A percentile compares a stretch with the other conserved stretches of the same genome.
phyloP scores from a whole-genome alignment of 345 rosid genomes.

The Lumnitzera racemosa region DNA sequence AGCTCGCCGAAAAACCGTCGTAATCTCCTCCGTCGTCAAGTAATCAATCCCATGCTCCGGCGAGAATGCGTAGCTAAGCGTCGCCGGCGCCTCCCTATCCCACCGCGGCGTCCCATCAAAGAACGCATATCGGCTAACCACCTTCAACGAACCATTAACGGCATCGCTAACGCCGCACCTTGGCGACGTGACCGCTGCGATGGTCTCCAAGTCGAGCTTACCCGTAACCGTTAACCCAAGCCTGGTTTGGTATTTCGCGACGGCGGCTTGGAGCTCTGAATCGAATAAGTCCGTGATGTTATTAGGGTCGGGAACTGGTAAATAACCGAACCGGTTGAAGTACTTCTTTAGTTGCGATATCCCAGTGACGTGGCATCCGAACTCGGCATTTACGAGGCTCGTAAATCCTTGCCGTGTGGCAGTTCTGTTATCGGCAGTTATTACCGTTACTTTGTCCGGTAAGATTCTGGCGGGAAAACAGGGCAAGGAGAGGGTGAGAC shows the following conservation, averaged over 20 bases:
- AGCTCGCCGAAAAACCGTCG: conserved; percentile 43
- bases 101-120: conserved; percentile 72
- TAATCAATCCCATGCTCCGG: conserved; percentile 35
- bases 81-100: conserved; percentile 33
- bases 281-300: conserved; percentile 58
- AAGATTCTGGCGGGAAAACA: conserved; percentile 7
- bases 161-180: conserved; percentile 56
- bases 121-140: conserved; percentile 45
- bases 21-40: conserved; percentile 34
- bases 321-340: conserved; percentile 26
- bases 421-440: background rate
- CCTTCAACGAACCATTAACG: conserved; percentile 6
- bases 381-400: conserved; percentile 10
- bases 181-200: conserved; percentile 52
- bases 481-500: background rate
- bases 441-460: background rate
- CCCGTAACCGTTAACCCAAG: conserved; percentile 61
- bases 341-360: conserved; percentile 23
- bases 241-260: conserved; percentile 46
- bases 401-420: conserved; percentile 20
- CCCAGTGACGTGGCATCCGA: conserved; percentile 16
- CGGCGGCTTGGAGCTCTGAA: conserved; percentile 35
- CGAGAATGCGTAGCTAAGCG: conserved; percentile 61
- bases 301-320: conserved; percentile 2
- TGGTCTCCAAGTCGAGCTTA: conserved; percentile 51